Percentiles rank a stretch among this genome's conserved stretches.
These are phyloP conservation scores for Starmerella sp. DNA, from an alignment of 805 yeast genomes.

Conservation along the genomic window DNA sequence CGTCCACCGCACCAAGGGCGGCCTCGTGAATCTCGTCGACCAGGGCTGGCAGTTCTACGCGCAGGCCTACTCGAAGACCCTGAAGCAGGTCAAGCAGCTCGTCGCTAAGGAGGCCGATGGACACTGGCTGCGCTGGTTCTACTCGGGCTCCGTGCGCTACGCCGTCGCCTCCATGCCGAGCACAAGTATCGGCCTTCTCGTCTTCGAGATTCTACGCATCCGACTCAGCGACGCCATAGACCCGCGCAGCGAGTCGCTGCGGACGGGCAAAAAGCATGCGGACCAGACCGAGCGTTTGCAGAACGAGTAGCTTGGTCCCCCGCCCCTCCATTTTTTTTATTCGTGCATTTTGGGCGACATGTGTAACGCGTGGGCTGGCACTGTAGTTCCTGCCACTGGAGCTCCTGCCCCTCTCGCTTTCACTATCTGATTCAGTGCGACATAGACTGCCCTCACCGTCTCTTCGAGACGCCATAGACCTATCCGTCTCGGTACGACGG, in stretches of 20 bases:
- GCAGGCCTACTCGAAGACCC: slow-evolving; percentile 67
- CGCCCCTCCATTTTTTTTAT: background rate
- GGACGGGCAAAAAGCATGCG: background rate
- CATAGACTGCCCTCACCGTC: no score
- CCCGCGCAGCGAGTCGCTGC: background rate
- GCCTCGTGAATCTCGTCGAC: slow-evolving; percentile 11
- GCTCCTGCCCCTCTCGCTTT: no score
- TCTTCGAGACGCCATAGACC: no score
- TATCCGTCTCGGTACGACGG: no score
- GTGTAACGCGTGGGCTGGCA: no score
- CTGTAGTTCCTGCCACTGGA: no score
- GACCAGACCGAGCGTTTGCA: background rate
- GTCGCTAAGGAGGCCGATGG: slow-evolving; percentile 44
- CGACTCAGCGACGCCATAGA: slow-evolving; percentile 6
- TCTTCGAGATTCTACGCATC: slow-evolving; percentile 66
- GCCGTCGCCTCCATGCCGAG: slow-evolving; percentile 75
- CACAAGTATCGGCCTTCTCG: slow-evolving; percentile 73
- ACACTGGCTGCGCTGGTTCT: slow-evolving; percentile 55
- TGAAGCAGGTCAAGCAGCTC: slow-evolving; percentile 41
- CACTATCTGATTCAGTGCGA: no score
- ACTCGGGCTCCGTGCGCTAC: slow-evolving; percentile 64
- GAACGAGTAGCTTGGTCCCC: background rate
- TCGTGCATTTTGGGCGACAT: background rate
- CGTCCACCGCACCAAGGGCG: slow-evolving; percentile 25
- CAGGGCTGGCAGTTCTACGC: slow-evolving; percentile 41